Base-by-base conservation (phyloP, 495 filamentous ascomycete species). In the Letharia columbiana region DNA sequence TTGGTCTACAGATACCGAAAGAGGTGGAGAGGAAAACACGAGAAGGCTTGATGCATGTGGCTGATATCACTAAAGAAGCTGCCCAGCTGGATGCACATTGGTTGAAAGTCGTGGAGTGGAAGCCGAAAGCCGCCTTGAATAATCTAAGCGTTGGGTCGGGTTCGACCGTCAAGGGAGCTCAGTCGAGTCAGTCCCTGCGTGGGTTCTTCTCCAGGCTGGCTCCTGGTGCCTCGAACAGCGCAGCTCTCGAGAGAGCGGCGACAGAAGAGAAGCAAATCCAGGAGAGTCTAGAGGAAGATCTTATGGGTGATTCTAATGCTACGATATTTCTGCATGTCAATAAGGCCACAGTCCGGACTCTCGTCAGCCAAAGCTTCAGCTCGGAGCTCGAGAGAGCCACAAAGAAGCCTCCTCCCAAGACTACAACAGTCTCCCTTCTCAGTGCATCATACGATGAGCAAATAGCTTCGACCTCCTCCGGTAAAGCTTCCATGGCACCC, bases 351-450 rank as follows among this genome's bases (percentile, higher is more conserved):
- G 86, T 96, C n/a, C 78, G 82, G 49, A 91, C 91, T 44, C 87
- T 82, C 33, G 83, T 96, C 1, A 77, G 80, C 57, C 73, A 79
- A 40, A 80, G 77, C 47, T 88, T 97, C 69, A 86, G 89, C 15
- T 80, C 84, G 20, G 95, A 99, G 73, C 82, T 98, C n/a, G 92
- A 98, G 78, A 82, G 95, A 44, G 93, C 95, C 33, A 98, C 95
- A 4, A 96, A 97, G 75, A 99, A 99, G 73, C 89, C 92, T 28
- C 95, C 95, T 11, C 95, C 95, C 1, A 94, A 89, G 72, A 83
- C 79, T 40, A 92, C 93, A 0, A 89, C 86, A 44, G 82, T 99
- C 15, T 87, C 92, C 7, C 87, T 97, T 56, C 77, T 99, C 37
- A 96, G 91, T 3, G 91, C 93, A 45, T 94, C 92, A 0, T 92